These are phyloP conservation scores for Sugiyamaella neomexicana DNA, from an alignment of 1,139 yeast genomes.

Conservation along the genomic window DNA sequence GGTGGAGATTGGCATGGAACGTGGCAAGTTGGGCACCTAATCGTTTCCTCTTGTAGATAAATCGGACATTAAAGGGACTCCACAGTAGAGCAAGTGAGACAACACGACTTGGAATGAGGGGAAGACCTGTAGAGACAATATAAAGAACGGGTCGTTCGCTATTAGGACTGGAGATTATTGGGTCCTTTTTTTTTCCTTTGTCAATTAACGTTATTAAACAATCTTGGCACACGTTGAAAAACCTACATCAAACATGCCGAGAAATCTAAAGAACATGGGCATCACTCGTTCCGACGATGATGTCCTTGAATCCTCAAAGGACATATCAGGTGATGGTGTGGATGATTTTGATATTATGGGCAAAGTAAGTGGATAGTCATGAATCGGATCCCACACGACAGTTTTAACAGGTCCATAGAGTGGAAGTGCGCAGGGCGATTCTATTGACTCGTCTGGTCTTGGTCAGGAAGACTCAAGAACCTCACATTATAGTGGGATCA, in stretches of 20 bases:
- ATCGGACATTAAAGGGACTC: neutral
- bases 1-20: neutral
- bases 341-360: conserved; percentile 16
- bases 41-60: neutral
- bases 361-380: neutral
- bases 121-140: neutral
- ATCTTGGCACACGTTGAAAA: too few relatives aligned
- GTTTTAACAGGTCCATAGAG: neutral
- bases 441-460: neutral
- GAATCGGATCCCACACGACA: neutral
- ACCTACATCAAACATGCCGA: conserved; percentile 10
- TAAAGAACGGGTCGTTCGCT: neutral
- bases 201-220: too few relatives aligned
- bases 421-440: conserved; percentile 2
- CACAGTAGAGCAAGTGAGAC: neutral
- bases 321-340: neutral
- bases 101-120: neutral
- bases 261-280: conserved; percentile 14
- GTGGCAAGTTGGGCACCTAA: neutral
- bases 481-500: neutral
- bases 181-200: too few relatives aligned
- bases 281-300: conserved; percentile 7
- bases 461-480: neutral
- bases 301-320: conserved; percentile 3
- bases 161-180: too few relatives aligned